Conservation (phyloP, 1,139 yeast species). For the Geotrichum fermentans region DNA sequence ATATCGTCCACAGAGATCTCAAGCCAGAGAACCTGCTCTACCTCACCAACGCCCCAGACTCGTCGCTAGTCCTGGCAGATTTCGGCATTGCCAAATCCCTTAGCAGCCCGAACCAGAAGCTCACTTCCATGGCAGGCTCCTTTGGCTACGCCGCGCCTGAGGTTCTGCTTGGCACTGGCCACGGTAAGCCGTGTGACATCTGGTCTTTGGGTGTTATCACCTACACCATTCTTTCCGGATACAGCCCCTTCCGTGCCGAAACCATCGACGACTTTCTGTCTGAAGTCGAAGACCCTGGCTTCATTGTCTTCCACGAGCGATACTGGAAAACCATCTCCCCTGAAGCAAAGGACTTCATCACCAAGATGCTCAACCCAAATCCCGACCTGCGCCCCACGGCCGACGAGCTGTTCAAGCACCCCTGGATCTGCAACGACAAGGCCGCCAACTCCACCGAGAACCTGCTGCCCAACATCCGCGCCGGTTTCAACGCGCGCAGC, state of each 20-base stretch:
- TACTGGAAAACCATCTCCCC: slow-evolving; percentile 78
- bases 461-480: slow-evolving; percentile 59
- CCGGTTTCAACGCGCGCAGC: slow-evolving; percentile 77
- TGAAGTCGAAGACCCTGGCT: slow-evolving; percentile 64
- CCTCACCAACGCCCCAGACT: slow-evolving; percentile 49
- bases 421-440: slow-evolving; percentile 62
- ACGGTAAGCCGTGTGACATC: slow-evolving; percentile 87
- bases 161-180: slow-evolving; percentile 69
- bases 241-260: slow-evolving; percentile 86
- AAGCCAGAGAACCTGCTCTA: slow-evolving; percentile 87
- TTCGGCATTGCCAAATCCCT: slow-evolving; percentile 85
- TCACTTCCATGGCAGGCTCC: slow-evolving; percentile 80
- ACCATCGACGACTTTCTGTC: slow-evolving; percentile 71
- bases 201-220: slow-evolving; percentile 93
- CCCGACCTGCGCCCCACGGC: slow-evolving; percentile 69
- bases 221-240: slow-evolving; percentile 85
- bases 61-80: slow-evolving; percentile 79
- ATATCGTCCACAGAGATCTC: slow-evolving; percentile 85
- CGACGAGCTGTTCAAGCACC: slow-evolving; percentile 54
- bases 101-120: slow-evolving; percentile 53
- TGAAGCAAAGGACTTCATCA: slow-evolving; percentile 71
- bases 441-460: slow-evolving; percentile 45
- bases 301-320: slow-evolving; percentile 75
- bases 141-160: slow-evolving; percentile 96
- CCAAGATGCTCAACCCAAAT: slow-evolving; percentile 57